These are phyloP conservation scores for Pichia californica DNA, from an alignment of 805 yeast species.

Conservation along the genomic window DNA sequence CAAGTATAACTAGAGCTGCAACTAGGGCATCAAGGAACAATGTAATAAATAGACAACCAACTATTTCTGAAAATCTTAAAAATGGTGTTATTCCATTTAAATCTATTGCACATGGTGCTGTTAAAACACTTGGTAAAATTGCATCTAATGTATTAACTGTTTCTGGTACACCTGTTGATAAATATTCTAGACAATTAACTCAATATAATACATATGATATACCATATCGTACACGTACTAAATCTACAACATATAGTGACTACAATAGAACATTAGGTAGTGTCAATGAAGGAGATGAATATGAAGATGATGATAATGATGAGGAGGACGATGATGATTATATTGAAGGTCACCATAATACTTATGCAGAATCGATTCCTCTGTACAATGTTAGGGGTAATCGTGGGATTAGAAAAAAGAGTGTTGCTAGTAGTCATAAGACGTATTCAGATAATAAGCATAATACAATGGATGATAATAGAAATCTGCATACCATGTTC, in stretches of 20 bases:
- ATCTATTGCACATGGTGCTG: conserved; percentile 1
- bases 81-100: conserved; percentile 9
- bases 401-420: too few species aligned
- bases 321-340: neutral
- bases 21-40: neutral
- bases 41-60: conserved; percentile 3
- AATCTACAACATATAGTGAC: neutral
- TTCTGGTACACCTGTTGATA: conserved; percentile 6
- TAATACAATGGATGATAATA: too few species aligned
- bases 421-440: too few species aligned
- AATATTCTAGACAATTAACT: conserved; percentile 8
- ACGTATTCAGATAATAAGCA: too few species aligned
- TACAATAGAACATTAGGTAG: neutral
- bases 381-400: too few species aligned
- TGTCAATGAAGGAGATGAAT: neutral
- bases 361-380: too few species aligned
- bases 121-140: conserved; percentile 4
- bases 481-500: too few species aligned
- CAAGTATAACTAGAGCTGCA: conserved; percentile 6
- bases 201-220: conserved; percentile 5
- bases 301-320: neutral
- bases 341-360: too few species aligned
- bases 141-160: conserved; percentile 9
- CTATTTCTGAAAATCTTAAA: conserved; percentile 7
- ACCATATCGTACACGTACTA: neutral